phyloP scores from a whole-genome alignment of 2,329 filamentous ascomycete species.

The Beauveria asiatica region DNA sequence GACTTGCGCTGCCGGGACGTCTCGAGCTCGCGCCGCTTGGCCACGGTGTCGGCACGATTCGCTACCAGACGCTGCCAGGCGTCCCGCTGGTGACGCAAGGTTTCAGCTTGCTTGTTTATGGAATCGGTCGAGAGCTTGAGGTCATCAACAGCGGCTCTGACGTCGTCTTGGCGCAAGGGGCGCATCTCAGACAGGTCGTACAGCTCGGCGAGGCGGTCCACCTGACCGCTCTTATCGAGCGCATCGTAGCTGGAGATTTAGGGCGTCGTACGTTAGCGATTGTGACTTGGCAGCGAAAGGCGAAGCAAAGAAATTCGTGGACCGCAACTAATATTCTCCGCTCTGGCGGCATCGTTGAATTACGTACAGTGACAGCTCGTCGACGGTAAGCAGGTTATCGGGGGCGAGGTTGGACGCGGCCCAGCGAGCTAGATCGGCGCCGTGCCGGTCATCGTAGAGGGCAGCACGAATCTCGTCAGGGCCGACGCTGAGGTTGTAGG shows the following conservation, averaged over 20 bases:
- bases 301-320: no score
- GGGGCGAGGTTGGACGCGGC: constrained; percentile 36
- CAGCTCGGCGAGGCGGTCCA: constrained; percentile 35
- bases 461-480: constrained; percentile 31
- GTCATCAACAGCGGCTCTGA: constrained; percentile 52
- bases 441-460: constrained; percentile 27
- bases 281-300: neutral
- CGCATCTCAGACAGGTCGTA: constrained; percentile 39
- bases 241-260: constrained; percentile 36
- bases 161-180: constrained; percentile 49
- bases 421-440: constrained; percentile 37
- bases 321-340: neutral
- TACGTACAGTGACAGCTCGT: constrained; percentile 45
- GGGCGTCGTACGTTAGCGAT: constrained; percentile 12
- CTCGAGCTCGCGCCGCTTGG: constrained; percentile 23
- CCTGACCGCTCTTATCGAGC: constrained; percentile 39
- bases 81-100: constrained; percentile 52
- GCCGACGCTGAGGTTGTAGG: constrained; percentile 23
- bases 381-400: constrained; percentile 44
- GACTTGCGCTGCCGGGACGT: constrained; percentile 19
- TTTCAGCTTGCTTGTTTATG: constrained; percentile 56
- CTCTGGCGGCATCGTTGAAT: neutral
- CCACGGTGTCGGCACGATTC: constrained; percentile 24
- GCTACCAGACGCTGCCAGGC: constrained; percentile 46
- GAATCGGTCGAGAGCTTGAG: constrained; percentile 56